Percentiles rank a stretch among this genome's conserved stretches.
Conservation (phyloP, 768 basidiomycete species). For the Dendrothele bispora region DNA sequence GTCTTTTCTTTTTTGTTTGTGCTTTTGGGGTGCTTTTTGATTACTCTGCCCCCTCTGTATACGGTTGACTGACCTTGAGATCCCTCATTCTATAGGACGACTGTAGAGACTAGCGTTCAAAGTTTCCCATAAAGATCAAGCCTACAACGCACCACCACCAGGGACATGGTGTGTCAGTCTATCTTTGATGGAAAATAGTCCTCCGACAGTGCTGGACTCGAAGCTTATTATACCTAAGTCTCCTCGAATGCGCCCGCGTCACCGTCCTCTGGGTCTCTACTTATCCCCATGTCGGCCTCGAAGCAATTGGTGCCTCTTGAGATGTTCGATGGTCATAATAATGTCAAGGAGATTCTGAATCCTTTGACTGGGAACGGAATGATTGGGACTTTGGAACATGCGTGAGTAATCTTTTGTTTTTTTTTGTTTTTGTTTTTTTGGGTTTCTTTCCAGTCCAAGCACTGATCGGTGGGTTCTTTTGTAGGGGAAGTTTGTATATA, state of each 20-base stretch:
- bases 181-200: constrained; percentile 52
- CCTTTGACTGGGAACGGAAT: constrained; percentile 38
- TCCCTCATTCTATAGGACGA: constrained; percentile 52
- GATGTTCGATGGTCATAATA: constrained; percentile 36
- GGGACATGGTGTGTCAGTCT: constrained; percentile 53
- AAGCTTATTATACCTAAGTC: constrained; percentile 42
- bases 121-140: constrained; percentile 17
- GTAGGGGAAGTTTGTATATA: constrained; percentile 47
- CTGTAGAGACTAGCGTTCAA: constrained; percentile 56
- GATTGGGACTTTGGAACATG: constrained; percentile 50
- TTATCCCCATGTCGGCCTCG: no score
- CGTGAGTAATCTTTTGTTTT: constrained; percentile 35
- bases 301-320: constrained; percentile 31
- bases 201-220: constrained; percentile 58
- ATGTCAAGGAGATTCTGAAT: constrained; percentile 35
- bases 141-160: constrained; percentile 6
- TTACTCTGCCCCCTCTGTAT: no score
- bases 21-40: no score
- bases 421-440: background rate
- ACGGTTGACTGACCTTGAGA: no score
- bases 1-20: background rate
- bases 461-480: constrained; percentile 2
- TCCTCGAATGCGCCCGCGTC: no score
- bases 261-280: constrained; percentile 8
- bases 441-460: no score